Evolutionary conservation across 2,329 filamentous ascomycete species (phyloP), one percentile per base, ranked within the genome.

Genomic region (Septoria petroselini): DNA sequence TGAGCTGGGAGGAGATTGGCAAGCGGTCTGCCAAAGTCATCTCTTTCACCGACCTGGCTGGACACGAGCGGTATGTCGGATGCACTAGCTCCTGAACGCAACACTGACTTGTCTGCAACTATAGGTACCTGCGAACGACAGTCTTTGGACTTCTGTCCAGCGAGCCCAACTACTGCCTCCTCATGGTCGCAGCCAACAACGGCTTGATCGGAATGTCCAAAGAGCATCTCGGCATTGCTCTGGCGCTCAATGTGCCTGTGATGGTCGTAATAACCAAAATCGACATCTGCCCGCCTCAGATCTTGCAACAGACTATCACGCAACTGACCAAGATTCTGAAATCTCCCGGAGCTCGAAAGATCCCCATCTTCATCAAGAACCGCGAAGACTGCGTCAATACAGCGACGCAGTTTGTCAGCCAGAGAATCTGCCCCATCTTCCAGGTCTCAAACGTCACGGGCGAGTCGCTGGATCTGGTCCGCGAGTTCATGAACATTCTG

Each of bases 101-200:
- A 27, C 9, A 9, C 23, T 27, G 23, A 27, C 23, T 5, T 5
- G 5, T 27, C 5, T 27, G 23, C 23, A 5, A 9, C 9, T 27
- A 9, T 9, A 83, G 88, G 42, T 98, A 98, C 67, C 76, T 98
- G 41, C 83, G 93, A 27, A 98, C 93, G 1, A 98, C 93, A 0
- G 91, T 98, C 19, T 98, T 98, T 65, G 93, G 93, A 1, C 78
- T 98, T 59, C 74, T 98, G 18, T 95, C 89, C 48, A 94, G 88
- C 70, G 94, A 90, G 73, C 93, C 93, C 0, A 95, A 97, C 65
- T 98, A 97, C 74, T 97, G 93, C 67, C 73, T 98, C 21, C 81
- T 98, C 40, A 98, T 98, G 93, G 93, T 98, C 0, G 93, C 93
- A 9, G 93, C 93, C 14, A 98, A 98, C 64, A 97, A 98, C 65